Evolutionary conservation across 2,329 filamentous ascomycete genomes (phyloP), one percentile per base, ranked within the genome.

Genomic region (Ceratocystis albifundus): DNA sequence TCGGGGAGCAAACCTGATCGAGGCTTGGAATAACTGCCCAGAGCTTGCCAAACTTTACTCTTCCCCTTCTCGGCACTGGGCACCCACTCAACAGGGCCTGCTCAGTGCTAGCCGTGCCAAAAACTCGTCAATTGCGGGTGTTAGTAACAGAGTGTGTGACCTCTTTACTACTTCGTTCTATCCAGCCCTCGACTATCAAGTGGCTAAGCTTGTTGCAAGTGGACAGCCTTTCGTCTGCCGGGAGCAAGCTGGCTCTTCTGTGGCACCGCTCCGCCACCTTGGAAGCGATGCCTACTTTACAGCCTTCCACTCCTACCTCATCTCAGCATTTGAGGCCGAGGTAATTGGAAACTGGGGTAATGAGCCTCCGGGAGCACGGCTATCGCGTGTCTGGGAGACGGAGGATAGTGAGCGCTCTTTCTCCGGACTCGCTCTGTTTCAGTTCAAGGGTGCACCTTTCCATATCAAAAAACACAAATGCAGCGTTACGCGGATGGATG

Each of bases 281-380:
- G 61, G 36, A 10, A 41, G 36, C 10, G 61, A 62, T 41, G 36
- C 61, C 7, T 62, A 62, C 61, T 62, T 62, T 44, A 25, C 61
- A 6, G 36, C 61, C n/a, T 46, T 62, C 61, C 61, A 62, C 32
- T 25, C 61, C 20, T 62, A 62, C 22, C n/a, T 62, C 17, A 36
- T 62, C 20, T 28, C 22, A 17, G 61, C 32, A 7, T 62, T 62
- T 44, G 61, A 62, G 25, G 22, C 44, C 36, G 61, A 46, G 32
- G 61, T 62, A 22, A 62, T 62, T n/a, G 22, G 28, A 22, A 62
- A 62, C 61, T 22, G 36, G 4, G 61, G 61, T n/a, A 44, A 62
- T n/a, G 36, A 62, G 22, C 20, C 41, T 30, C 7, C 6, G 12
- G 61, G 41, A 20, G 6, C n/a, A 4, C 8, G 32, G 17, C 36